Conservation (phyloP, 108 stramenopile genomes). For the Nannochloropsis gaditana region DNA sequence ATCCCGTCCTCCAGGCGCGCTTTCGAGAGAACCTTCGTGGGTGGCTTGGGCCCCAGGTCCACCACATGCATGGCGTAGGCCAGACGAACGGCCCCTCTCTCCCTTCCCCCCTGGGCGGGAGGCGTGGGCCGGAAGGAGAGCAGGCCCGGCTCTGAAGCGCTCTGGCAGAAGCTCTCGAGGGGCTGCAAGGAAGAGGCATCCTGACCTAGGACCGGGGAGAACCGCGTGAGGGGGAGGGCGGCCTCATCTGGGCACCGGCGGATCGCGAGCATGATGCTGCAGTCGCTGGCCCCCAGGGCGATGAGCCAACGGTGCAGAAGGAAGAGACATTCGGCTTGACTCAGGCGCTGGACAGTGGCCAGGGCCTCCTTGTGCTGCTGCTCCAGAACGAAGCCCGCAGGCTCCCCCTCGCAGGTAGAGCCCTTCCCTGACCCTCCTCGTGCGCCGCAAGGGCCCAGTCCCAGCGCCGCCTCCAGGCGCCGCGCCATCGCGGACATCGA, state of each 20-base stretch:
- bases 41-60: conserved; percentile 5
- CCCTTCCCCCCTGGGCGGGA: too few relatives aligned
- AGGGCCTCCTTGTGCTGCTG: neutral
- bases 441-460: neutral
- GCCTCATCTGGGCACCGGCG: neutral
- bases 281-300: neutral
- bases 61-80: neutral
- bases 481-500: neutral
- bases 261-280: neutral
- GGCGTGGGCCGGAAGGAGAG: neutral
- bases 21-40: neutral
- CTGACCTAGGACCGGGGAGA: neutral
- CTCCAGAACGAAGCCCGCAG: neutral
- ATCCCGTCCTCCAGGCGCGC: neutral
- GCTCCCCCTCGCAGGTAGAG: neutral
- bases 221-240: neutral
- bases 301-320: conserved; percentile 13
- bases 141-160: neutral
- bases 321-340: neutral
- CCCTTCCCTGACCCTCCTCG: neutral
- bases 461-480: conserved; percentile 11
- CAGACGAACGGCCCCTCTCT: neutral
- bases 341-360: neutral
- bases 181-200: neutral
- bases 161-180: neutral